These are phyloP conservation scores for Trichoderma sp. DNA, from an alignment of 2,329 filamentous ascomycete species.

Conservation along the genomic window DNA sequence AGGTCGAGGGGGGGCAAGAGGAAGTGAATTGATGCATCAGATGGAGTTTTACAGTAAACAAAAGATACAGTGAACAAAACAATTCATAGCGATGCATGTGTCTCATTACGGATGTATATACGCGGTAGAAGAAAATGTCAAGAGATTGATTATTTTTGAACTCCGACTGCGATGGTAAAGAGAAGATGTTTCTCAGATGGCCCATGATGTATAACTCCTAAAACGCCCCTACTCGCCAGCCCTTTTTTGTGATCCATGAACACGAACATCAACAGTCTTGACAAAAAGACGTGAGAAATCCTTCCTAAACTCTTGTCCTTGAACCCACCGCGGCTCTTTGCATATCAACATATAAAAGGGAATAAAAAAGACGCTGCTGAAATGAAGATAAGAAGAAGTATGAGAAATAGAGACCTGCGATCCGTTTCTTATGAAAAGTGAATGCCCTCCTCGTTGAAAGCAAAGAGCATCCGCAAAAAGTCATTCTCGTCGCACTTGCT, in stretches of 20 bases:
- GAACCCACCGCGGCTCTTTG: neutral
- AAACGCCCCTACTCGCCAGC: conserved; percentile 18
- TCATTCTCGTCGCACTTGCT: conserved; percentile 91
- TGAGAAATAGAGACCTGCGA: no score
- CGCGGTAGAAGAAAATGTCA: neutral
- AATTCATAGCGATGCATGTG: neutral
- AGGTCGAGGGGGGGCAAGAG: neutral
- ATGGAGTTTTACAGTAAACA: conserved; percentile 6
- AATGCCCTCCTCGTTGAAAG: conserved; percentile 90
- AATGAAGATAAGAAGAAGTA: neutral
- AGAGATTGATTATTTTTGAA: neutral
- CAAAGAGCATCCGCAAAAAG: conserved; percentile 76
- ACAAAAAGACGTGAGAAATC: neutral
- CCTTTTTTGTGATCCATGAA: conserved; percentile 12
- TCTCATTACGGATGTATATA: neutral
- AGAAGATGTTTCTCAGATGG: conserved; percentile 13
- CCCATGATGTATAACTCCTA: conserved; percentile 1
- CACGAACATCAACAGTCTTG: neutral
- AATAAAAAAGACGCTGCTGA: neutral
- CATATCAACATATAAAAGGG: neutral
- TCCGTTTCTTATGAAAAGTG: conserved; percentile 78
- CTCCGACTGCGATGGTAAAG: neutral
- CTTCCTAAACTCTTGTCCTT: conserved; percentile 3
- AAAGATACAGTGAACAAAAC: conserved; percentile 13
- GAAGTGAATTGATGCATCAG: conserved; percentile 1